Conservation (phyloP, 257 asterid species). For the Dorcoceras hygrometricum region DNA sequence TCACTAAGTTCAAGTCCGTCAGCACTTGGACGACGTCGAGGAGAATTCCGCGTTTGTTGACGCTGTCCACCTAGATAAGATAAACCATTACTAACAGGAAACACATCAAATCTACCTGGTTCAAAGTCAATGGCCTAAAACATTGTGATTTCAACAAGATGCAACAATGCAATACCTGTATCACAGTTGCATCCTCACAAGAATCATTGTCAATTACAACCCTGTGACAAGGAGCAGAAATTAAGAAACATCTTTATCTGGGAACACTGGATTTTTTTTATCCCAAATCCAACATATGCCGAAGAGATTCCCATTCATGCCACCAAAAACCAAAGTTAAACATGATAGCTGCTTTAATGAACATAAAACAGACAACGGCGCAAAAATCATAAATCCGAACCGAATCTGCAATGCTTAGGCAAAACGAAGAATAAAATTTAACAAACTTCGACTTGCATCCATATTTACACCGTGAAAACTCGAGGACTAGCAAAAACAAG, state of each 20-base stretch:
- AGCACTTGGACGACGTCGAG: slow-evolving; percentile 78
- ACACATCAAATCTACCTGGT: not conserved
- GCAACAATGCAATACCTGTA: slow-evolving; percentile 48
- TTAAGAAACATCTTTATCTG: no score
- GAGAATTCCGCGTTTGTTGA: slow-evolving; percentile 70
- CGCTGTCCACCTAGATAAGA: slow-evolving; percentile 60
- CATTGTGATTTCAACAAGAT: slow-evolving; percentile 3
- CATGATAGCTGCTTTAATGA: not conserved
- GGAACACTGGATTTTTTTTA: no score
- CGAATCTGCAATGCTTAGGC: no score
- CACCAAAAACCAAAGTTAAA: not conserved
- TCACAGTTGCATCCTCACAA: slow-evolving; percentile 60
- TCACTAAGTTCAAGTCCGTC: slow-evolving; percentile 70
- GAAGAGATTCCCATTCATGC: not conserved
- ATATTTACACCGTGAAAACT: no score
- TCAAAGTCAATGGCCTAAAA: slow-evolving; percentile 6
- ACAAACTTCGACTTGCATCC: no score
- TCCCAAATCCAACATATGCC: no score
- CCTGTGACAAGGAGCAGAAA: slow-evolving; percentile 41
- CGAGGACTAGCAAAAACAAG: no score
- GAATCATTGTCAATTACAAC: slow-evolving; percentile 68
- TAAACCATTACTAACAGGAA: not conserved
- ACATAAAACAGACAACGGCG: no score
- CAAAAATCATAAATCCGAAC: no score
- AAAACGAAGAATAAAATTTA: no score